A percentile compares a stretch with the other conserved stretches of the same genome.
These are phyloP conservation scores for Saccharomyces paradoxus DNA, from an alignment of 805 yeast genomes.

Conservation along the genomic window DNA sequence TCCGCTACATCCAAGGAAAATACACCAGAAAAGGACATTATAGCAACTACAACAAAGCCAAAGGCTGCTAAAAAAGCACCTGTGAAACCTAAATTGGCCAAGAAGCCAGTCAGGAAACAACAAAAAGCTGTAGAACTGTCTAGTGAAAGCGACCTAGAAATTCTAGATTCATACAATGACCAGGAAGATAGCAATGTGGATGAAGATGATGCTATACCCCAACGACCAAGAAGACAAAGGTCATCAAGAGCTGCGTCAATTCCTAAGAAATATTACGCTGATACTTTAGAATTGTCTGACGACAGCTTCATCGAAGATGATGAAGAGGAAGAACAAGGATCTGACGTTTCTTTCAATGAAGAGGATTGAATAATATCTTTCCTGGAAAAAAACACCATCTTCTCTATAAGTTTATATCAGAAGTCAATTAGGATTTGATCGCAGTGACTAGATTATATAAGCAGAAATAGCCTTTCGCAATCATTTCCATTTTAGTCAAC, in stretches of 20 bases:
- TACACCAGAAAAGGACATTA: not conserved
- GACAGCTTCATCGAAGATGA: constrained; percentile 23
- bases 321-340: constrained; percentile 8
- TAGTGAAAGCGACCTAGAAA: constrained; percentile 21
- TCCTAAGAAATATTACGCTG: constrained; percentile 12
- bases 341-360: constrained; percentile 18
- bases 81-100: not conserved
- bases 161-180: not conserved
- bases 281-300: constrained; percentile 21
- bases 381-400: not conserved
- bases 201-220: constrained; percentile 11
- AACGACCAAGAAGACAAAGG: constrained; percentile 16
- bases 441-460: not conserved
- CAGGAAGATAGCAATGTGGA: constrained; percentile 8
- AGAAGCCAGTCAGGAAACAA: not conserved
- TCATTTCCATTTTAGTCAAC: not conserved
- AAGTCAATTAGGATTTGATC: not conserved
- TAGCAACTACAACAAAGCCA: not conserved
- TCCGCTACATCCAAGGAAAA: constrained; percentile 1
- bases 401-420: not conserved
- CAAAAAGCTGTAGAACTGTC: constrained; percentile 10
- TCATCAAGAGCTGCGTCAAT: constrained; percentile 13
- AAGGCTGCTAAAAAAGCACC: constrained; percentile 1
- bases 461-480: not conserved
- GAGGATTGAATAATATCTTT: constrained; percentile 7